Evolutionary conservation across 1,284 basidiomycete species (phyloP).

Genomic region (Apiotrichum veenhuisii): DNA sequence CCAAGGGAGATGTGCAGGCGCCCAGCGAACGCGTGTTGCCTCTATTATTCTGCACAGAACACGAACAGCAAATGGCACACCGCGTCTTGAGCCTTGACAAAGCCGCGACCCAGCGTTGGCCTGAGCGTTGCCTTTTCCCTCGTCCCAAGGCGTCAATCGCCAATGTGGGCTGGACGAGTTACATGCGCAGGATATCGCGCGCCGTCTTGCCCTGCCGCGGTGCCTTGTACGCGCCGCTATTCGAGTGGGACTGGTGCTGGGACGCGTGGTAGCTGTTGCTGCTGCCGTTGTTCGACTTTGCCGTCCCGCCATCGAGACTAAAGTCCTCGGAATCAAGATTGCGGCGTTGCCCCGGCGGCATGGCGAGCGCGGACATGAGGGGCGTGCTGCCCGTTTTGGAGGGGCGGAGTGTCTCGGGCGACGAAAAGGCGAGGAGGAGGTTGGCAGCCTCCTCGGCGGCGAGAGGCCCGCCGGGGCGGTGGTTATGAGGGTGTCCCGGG

Average conservation of each 20-base stretch:
- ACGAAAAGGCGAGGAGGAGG: constrained; percentile 41
- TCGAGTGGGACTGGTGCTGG: too few species aligned
- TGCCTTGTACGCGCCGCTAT: neutral
- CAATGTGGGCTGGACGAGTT: too few species aligned
- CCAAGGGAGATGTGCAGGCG: too few species aligned
- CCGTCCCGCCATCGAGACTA: constrained; percentile 31
- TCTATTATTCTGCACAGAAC: too few species aligned
- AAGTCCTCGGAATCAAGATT: constrained; percentile 40
- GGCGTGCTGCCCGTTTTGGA: constrained; percentile 21
- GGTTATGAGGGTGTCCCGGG: neutral
- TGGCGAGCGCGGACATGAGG: constrained; percentile 20
- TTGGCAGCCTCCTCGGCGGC: constrained; percentile 43
- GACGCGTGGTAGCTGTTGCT: neutral
- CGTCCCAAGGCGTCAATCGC: too few species aligned
- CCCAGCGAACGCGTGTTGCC: too few species aligned
- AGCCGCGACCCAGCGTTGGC: too few species aligned
- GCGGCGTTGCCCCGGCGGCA: constrained; percentile 5
- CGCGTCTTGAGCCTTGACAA: too few species aligned
- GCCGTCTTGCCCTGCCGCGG: constrained; percentile 38
- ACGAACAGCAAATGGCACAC: too few species aligned
- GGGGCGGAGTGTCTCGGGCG: constrained; percentile 41
- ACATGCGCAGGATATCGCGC: constrained; percentile 43
- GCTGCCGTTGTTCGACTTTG: neutral
- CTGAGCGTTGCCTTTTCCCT: neutral
- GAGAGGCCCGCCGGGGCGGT: constrained; percentile 26